Conservation (phyloP, 345 rosid genomes). For the Cardamine resedifolia region DNA sequence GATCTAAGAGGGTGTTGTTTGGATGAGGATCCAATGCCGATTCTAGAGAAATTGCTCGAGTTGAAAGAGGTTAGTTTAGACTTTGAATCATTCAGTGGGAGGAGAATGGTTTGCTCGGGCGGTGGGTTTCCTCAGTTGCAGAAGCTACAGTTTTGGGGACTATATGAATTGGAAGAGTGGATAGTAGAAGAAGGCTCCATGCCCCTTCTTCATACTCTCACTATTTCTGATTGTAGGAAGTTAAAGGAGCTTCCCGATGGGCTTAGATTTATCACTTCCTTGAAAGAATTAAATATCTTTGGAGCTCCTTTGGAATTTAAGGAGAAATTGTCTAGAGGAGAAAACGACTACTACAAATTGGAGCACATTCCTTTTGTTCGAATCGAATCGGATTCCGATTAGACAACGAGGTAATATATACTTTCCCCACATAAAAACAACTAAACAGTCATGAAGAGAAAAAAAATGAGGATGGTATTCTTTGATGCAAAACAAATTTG, state of each 20-base stretch:
- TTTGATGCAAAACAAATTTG: background rate
- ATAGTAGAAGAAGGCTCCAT: constrained; percentile 32
- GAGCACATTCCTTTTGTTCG: constrained; percentile 30
- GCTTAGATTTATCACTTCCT: constrained; percentile 1
- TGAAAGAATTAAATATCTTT: constrained; percentile 28
- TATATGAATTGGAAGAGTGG: constrained; percentile 9
- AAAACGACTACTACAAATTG: constrained; percentile 41
- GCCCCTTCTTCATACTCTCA: constrained; percentile 33
- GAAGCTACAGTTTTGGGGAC: fast-evolving
- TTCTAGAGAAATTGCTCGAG: too few species aligned
- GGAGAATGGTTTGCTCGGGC: background rate
- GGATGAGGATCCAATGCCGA: too few species aligned
- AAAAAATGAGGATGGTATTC: background rate
- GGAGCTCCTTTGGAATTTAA: constrained; percentile 10
- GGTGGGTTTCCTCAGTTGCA: background rate
- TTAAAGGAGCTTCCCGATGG: constrained; percentile 32
- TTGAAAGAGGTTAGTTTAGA: too few species aligned
- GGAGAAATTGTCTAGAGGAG: constrained; percentile 27
- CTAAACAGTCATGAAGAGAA: too few species aligned
- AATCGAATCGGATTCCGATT: too few species aligned
- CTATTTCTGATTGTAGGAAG: background rate
- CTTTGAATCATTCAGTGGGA: background rate
- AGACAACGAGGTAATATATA: too few species aligned
- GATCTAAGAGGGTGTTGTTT: too few species aligned
- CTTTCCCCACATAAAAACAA: too few species aligned